These are phyloP conservation scores for Arabidopsis arenosa DNA, from an alignment of 345 rosid genomes.

Conservation along the genomic window DNA sequence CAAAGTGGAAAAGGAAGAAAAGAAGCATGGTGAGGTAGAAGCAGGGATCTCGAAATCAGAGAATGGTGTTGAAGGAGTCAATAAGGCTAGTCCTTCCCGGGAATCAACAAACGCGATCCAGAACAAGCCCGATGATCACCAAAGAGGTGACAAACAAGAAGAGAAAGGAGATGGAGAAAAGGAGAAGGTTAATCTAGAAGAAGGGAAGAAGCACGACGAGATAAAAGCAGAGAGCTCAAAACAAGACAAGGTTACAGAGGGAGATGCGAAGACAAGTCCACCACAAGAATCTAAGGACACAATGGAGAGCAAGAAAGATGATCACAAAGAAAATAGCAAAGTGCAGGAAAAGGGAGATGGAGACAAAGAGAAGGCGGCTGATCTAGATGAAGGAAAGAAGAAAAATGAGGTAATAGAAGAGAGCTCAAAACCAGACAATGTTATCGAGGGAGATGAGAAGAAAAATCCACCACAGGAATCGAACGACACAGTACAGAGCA, in stretches of 20 bases:
- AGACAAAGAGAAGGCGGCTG: neutral
- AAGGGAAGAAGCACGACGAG: too few relatives aligned
- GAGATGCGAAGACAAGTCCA: constrained; percentile 15
- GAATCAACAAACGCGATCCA: neutral
- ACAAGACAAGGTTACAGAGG: neutral
- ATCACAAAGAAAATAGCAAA: constrained; percentile 1
- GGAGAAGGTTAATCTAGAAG: too few relatives aligned
- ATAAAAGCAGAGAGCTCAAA: neutral
- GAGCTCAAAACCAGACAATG: constrained; percentile 13
- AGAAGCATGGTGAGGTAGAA: neutral
- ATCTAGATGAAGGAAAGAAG: constrained; percentile 26
- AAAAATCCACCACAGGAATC: constrained; percentile 23
- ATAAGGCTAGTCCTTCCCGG: neutral
- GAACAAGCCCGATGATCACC: neutral
- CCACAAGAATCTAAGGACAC: constrained; percentile 25
- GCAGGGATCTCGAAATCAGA: constrained; percentile 6
- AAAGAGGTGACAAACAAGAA: neutral
- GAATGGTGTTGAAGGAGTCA: neutral
- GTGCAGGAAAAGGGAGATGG: constrained; percentile 25
- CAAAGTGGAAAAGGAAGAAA: constrained; percentile 4
- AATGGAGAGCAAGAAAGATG: constrained; percentile 13
- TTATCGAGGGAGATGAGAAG: constrained; percentile 8
- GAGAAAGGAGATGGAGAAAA: too few relatives aligned
- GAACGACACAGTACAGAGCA: constrained; percentile 22
- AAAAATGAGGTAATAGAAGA: constrained; percentile 11